Conservation (phyloP, 208 protist species). For the Trypanosoma grayi region DNA sequence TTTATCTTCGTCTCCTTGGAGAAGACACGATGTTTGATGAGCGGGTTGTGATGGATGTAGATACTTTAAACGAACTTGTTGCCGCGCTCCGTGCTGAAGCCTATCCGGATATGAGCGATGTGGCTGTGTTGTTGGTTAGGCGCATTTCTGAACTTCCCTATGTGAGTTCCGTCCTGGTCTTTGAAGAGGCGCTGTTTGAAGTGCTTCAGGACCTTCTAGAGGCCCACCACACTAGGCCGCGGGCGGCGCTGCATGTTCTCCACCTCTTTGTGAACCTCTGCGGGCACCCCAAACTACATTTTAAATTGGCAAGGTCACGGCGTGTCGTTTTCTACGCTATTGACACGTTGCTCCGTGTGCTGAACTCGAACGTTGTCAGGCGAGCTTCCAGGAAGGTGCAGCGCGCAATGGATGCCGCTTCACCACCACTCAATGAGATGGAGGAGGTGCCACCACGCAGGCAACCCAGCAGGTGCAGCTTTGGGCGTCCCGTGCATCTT, state of each 20-base stretch:
- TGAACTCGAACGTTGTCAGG: neutral
- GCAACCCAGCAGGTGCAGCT: neutral
- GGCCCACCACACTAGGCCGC: neutral
- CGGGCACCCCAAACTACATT: constrained; percentile 25
- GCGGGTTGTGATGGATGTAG: constrained; percentile 12
- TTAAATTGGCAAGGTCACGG: constrained; percentile 15
- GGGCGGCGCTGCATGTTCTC: constrained; percentile 2
- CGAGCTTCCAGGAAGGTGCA: constrained; percentile 1
- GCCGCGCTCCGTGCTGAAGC: neutral
- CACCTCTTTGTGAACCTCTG: constrained; percentile 20
- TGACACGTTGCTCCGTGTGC: constrained; percentile 10
- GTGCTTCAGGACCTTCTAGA: constrained; percentile 19
- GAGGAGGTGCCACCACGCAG: neutral
- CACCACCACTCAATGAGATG: neutral
- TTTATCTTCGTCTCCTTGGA: constrained; percentile 17
- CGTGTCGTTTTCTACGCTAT: constrained; percentile 16
- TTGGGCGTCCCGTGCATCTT: neutral
- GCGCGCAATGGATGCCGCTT: neutral
- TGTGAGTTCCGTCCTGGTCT: constrained; percentile 19
- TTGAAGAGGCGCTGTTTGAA: constrained; percentile 19
- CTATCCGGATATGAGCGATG: neutral
- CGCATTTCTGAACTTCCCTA: constrained; percentile 22
- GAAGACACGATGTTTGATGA: constrained; percentile 13
- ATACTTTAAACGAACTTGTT: neutral
- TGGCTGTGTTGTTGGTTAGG: constrained; percentile 13